phyloP scores from a whole-genome alignment of 306 rosid genomes.

The Adenanthera pavonina region DNA sequence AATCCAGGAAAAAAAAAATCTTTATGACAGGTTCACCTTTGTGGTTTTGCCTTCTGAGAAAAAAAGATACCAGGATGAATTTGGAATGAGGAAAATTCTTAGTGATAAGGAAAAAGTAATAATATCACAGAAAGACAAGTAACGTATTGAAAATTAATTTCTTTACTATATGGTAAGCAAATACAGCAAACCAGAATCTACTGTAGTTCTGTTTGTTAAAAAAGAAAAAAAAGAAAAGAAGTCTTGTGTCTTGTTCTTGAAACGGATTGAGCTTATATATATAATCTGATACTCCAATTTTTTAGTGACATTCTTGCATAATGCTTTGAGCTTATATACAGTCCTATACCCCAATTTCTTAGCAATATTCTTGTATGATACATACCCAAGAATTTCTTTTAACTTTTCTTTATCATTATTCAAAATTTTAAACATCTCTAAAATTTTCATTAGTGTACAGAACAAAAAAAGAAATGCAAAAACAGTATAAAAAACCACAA shows the following conservation, averaged over 20 bases:
- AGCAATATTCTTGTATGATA: no score
- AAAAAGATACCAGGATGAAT: background rate
- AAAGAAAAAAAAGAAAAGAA: background rate
- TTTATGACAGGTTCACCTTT: background rate
- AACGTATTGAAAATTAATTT: background rate
- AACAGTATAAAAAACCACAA: background rate
- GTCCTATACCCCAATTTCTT: no score
- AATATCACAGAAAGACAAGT: background rate
- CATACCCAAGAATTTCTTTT: background rate
- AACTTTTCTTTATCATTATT: background rate
- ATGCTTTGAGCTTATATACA: background rate
- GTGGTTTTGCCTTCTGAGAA: background rate
- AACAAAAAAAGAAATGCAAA: conserved; percentile 1
- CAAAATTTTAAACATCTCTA: conserved; percentile 2
- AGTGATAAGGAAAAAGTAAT: background rate
- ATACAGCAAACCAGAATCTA: background rate
- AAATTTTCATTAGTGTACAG: conserved; percentile 7
- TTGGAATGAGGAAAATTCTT: background rate
- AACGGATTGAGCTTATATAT: background rate
- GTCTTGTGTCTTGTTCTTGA: background rate
- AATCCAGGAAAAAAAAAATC: background rate
- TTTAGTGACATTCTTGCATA: background rate
- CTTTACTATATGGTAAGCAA: background rate
- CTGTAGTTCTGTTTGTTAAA: background rate
- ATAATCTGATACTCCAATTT: background rate